Evolutionary conservation across 371 early-diverging fungal genomes (phyloP), one percentile per base, ranked within the genome.

Genomic region (Lichtheimia ramosa): DNA sequence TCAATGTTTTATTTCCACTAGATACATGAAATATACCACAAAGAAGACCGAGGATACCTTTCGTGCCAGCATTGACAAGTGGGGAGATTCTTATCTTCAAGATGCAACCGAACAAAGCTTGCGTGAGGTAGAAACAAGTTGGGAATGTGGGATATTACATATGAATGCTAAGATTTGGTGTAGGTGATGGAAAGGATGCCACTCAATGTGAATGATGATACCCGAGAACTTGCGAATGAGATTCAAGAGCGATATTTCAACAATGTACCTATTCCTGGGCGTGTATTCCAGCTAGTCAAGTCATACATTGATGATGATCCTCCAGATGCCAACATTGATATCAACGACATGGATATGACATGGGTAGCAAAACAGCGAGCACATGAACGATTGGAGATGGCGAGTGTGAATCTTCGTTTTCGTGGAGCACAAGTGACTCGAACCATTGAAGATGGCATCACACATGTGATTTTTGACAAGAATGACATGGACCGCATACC

Each of bases 11-110:
- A 5, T 50, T 53, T 23, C 13, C 21, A 18, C 10, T 54, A 85
- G 84, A 60, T 87, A 88, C 62, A 84, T 87, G 81, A 21, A 86
- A 6, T 81, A 76, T 60, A 76, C 86, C 1, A 83, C 86, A 0
- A 62, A 73, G 5, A 54, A 61, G 12, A 89, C 87, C 0, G 54
- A 65, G 21, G 54, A 61, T 2, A 54, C 63, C 20, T 83, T 90
- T 40, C 59, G 73, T 14, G 56, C 64, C 50, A 72, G 66, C 20
- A 85, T 88, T 65, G 93, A 92, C 73, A 43, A 58, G 18, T 91
- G 71, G 59, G 87, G 90, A 0, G 93, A 91, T 59, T 77, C 79
- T 18, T 92, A 83, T 62, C 80, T 74, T 0, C 83, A 86, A 24
- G 79, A 79, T 39, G 62, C 85, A 2, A 80, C 76, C n/a, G 66